Percentiles rank a stretch among this genome's conserved stretches.
Conservation (phyloP, 495 filamentous ascomycete species). For the Neurospora terricola region DNA sequence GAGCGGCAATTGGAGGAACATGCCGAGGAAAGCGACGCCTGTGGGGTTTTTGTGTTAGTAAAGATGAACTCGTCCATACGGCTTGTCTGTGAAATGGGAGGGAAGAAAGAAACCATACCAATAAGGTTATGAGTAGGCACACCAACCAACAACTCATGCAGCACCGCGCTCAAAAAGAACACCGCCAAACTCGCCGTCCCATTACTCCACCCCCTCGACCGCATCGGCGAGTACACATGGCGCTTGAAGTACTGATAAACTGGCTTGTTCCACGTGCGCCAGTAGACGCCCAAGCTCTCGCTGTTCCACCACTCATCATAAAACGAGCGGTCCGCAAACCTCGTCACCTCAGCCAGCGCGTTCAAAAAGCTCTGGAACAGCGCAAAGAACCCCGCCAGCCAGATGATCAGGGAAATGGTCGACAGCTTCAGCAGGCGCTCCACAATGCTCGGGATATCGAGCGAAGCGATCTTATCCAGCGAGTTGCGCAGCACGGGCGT, state of each 20-base stretch:
- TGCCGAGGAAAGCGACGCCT: conserved; percentile 88
- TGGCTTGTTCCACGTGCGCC: conserved; percentile 95
- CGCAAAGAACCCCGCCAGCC: conserved; percentile 95
- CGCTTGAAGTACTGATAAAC: conserved; percentile 93
- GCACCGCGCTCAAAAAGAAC: conserved; percentile 73
- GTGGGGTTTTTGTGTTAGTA: conserved; percentile 1
- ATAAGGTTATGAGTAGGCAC: conserved; percentile 94
- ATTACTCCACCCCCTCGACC: conserved; percentile 68
- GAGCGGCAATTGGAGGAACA: conserved; percentile 85
- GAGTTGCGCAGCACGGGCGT: conserved; percentile 82
- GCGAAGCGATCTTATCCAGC: conserved; percentile 69
- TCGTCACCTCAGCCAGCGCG: conserved; percentile 79
- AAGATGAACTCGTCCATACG: background rate
- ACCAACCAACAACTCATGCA: conserved; percentile 90
- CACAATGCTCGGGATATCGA: conserved; percentile 71
- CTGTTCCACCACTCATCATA: conserved; percentile 99
- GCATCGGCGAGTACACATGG: conserved; percentile 79
- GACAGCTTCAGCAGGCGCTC: conserved; percentile 91
- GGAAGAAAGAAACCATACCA: conserved; percentile 37
- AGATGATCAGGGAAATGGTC: conserved; percentile 87
- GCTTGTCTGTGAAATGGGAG: background rate
- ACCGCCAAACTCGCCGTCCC: conserved; percentile 61
- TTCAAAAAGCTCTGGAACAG: conserved; percentile 87
- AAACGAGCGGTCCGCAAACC: conserved; percentile 87
- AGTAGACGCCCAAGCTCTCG: conserved; percentile 74